Evolutionary conservation across 768 basidiomycete species (phyloP), one percentile per base, ranked within the genome.

Genomic region (Naganishia onofrii): DNA sequence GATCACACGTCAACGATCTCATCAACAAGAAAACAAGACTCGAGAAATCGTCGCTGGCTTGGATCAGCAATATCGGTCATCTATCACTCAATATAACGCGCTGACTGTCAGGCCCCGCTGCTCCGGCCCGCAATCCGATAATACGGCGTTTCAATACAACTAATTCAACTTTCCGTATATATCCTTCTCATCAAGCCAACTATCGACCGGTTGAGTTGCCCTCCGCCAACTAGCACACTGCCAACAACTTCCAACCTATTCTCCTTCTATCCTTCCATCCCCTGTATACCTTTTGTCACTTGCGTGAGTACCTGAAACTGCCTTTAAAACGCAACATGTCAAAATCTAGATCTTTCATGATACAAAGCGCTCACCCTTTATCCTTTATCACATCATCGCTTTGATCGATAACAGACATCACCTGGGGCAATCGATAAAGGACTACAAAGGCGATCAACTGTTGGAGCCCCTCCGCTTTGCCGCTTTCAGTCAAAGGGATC

Each of bases 401-500:
- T 21, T 51, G 48, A 51, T 51, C 48, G 21, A 21, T 51, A 51
- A 12, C 23, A 51, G n/a, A n/a, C 8, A 36, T 26, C 23, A 42
- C 26, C 17, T n/a, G n/a, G 31, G 15, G 38, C 36, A 38, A 23
- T n/a, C 36, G 56, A 60, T 19, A 63, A 63, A 63, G 23, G 23
- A 26, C 21, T 7, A 42, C 38, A 63, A 63, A 63, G 60, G 60
- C 60, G 28, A 26, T 17, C 15, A 63, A 63, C 42, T n/a, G 26
- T 28, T 38, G 57, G 57, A 38, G 55, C 23, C 55, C 34, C 34
- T 23, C 38, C 23, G 9, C 26, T 1, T 26, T 42, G 29, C 42
- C 38, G 55, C 15, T 10, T 6, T 56, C 57, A 32, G 10, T 44
- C 60, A 63, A 63, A 63, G 60, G 60, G 60, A 63, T 63, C 1